Evolutionary conservation across 1,139 yeast genomes (phyloP), one percentile per base, ranked within the genome.

Genomic region (Nakaseomyces bracarensis): DNA sequence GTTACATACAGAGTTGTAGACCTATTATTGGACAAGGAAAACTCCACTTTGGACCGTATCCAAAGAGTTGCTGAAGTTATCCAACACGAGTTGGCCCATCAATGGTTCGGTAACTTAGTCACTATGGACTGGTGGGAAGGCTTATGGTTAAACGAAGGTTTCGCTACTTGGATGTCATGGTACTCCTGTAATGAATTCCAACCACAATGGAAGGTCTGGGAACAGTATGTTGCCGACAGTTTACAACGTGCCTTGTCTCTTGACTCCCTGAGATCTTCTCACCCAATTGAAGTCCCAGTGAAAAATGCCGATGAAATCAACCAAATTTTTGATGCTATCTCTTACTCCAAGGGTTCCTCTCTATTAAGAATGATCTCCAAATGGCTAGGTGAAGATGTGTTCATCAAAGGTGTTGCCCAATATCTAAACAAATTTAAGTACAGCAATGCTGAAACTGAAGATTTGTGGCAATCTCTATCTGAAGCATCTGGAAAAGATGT

Each of bases 81-180:
- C 43, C 80, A 80, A 55, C 91, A 82, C 65, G 91, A 82, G 62
- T 68, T 82, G 65, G 91, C 89, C 22, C 91, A 82, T 60, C 89
- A 82, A 65, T 82, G 89, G 89, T 82, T 82, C 57, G 91, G 91
- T 48, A 78, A 82, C 65, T 70, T 81, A 60, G 89, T 82, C 46
- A 82, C 91, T 43, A 82, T 82, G 91, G 79, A 79, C 48, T 82
- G 85, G 82, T 82, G 91, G 91, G 85, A 80, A 61, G 87, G 79
- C 53, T 71, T 82, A 54, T 82, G 91, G 91, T 70, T 82, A 49
- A 82, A 82, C 61, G 91, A 82, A 66, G 89, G 89, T 27, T 82
- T 82, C 58, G 93, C 91, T 41, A 82, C 91, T 40, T 82, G 84
- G 82, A 80, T 79, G 78, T 81, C 49, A 77, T 80, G 63, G 66